Conservation (phyloP, 768 basidiomycete species). For the Cystofilobasidium bisporidii region DNA sequence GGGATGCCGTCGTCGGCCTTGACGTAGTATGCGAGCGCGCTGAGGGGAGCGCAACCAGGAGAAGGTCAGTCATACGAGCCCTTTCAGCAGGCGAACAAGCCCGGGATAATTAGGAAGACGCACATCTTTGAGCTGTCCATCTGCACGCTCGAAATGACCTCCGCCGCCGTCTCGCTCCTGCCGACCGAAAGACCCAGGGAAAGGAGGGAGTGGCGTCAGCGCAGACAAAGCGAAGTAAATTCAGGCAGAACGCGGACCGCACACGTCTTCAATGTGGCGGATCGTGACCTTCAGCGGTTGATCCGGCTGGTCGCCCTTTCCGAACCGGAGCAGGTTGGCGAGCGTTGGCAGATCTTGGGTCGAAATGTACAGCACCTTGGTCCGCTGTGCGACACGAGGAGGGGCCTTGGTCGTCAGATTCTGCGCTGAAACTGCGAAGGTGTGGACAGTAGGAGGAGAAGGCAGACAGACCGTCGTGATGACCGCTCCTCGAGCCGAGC, state of each 20-base stretch:
- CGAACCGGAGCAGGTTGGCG: background rate
- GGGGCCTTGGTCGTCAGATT: too few species aligned
- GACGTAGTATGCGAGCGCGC: background rate
- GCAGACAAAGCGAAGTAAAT: too few species aligned
- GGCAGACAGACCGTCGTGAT: background rate
- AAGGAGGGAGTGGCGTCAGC: background rate
- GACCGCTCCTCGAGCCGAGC: background rate
- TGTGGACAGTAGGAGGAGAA: too few species aligned
- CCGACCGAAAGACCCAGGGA: too few species aligned
- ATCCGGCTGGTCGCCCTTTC: background rate
- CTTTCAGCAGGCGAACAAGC: background rate
- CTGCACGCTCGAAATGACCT: background rate
- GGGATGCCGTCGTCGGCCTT: background rate
- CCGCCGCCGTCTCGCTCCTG: background rate
- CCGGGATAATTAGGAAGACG: background rate
- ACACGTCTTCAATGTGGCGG: background rate
- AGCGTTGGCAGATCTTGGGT: background rate
- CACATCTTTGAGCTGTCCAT: conserved; percentile 1
- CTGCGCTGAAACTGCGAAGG: too few species aligned
- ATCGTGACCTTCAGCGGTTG: background rate
- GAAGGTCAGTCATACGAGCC: too few species aligned
- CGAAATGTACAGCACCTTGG: background rate
- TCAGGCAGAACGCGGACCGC: background rate
- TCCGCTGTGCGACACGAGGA: background rate
- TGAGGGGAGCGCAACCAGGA: too few species aligned